phyloP scores from a whole-genome alignment of 169 alveolate genomes.

The Cystoisospora suis region DNA sequence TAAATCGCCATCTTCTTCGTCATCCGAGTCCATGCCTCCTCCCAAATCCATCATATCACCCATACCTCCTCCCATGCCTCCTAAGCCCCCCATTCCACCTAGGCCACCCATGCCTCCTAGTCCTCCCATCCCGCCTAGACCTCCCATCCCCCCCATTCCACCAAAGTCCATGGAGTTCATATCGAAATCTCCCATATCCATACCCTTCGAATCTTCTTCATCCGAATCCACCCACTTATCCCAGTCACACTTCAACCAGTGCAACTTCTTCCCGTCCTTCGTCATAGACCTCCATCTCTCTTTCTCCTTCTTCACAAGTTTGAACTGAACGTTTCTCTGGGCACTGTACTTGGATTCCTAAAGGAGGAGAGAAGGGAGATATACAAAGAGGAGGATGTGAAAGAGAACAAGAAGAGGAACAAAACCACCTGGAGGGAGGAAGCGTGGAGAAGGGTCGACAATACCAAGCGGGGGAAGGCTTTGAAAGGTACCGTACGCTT shows the following conservation, averaged over 20 bases:
- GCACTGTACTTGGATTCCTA: conserved; percentile 64
- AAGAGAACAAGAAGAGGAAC: too few species aligned
- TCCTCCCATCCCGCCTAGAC: conserved; percentile 71
- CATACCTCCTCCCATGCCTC: conserved; percentile 57
- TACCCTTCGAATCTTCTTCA: conserved; percentile 55
- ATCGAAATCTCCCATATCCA: conserved; percentile 65
- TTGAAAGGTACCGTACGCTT: too few species aligned
- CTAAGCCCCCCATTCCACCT: conserved; percentile 71
- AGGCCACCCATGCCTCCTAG: conserved; percentile 75
- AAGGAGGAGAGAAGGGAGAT: conserved; percentile 14
- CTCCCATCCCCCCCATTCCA: conserved; percentile 65
- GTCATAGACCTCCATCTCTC: conserved; percentile 58
- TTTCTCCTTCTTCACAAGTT: conserved; percentile 65
- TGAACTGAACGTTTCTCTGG: conserved; percentile 62
- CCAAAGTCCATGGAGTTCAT: conserved; percentile 70
- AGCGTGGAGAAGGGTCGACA: too few species aligned
- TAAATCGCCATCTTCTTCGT: conserved; percentile 44
- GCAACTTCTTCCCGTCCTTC: conserved; percentile 21
- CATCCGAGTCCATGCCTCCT: conserved; percentile 69
- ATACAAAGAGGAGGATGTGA: neutral
- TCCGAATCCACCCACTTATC: conserved; percentile 70
- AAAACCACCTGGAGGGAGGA: too few species aligned
- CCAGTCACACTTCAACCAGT: conserved; percentile 69
- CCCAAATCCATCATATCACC: conserved; percentile 65
- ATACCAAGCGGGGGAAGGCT: too few species aligned